Base-by-base conservation (phyloP, 1,139 yeast genomes). In the Lodderomyces orthopsilosis region DNA sequence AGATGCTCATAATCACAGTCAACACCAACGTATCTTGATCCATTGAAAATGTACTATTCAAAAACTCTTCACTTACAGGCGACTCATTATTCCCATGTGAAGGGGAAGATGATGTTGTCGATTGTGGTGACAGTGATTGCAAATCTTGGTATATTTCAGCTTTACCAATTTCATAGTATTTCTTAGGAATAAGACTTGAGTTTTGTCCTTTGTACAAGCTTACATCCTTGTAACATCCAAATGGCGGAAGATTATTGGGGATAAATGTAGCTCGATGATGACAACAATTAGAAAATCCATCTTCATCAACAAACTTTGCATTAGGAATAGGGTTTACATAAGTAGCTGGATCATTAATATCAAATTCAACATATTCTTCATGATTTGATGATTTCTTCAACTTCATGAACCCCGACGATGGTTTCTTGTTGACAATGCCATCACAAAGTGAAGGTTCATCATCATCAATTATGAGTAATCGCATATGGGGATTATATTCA, bases 231-330 rank as follows among this genome's bases (percentile, higher is more conserved):
- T 63, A 66, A 2, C 54, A 50, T 1, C 75, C 76, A 55, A 73
- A 72, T 1, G 77, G 77, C 0, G 77, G 78, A 40, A 63, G 47
- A 22, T 63, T 55, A 45, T 58, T 56, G 14, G 74, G 68, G 12
- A 68, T 56, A 46, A 60, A 65, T 10, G 34, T 30, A 30, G 34
- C 34, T 14, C 34, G 34, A 6, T 15, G 34, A 15, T 30, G 18
- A 30, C 34, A 30, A 15, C n/a, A 30, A 9, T 30, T 17, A 2
- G 34, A 30, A 30, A 30, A 30, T 19, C 34, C 34, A 22, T 46
- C 45, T 12, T 41, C 47, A 5, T 14, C 30, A 1, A 48, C 43
- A 34, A 50, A 43, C 5, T 47, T 35, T 2, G 59, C 62, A 42
- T 54, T 47, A 1, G 70, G 75, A 44, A 48, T 56, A 26, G 70